phyloP scores from a whole-genome alignment of 176 grass and related monocot genomes.

The Oryza nivara region DNA sequence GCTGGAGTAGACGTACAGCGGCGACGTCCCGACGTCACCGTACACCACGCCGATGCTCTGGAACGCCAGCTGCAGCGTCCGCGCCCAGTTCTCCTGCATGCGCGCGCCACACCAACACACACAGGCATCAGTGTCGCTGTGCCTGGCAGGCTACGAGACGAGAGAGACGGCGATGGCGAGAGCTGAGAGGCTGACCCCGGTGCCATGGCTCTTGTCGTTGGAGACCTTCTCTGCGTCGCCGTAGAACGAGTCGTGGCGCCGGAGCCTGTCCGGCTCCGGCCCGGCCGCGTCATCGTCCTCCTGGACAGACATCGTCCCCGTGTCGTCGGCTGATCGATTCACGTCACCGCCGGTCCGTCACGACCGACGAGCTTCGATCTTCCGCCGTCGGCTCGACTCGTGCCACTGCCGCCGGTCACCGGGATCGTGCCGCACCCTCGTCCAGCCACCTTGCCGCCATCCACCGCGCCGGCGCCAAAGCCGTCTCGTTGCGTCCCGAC shows the following conservation, averaged over 20 bases:
- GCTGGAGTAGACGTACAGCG: conserved; percentile 70
- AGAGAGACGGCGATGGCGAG: neutral
- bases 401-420: no score
- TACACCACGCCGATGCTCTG: conserved; percentile 77
- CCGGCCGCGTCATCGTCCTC: neutral
- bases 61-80: conserved; percentile 64
- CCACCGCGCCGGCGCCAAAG: no score
- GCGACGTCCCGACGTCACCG: conserved; percentile 78
- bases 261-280: neutral
- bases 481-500: no score
- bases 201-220: conserved; percentile 33
- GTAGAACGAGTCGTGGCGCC: conserved; percentile 54
- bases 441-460: no score
- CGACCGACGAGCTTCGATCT: no score
- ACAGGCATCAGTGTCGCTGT: neutral
- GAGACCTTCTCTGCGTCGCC: conserved; percentile 56
- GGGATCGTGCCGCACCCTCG: no score
- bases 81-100: conserved; percentile 51
- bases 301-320: conserved; percentile 30
- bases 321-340: no score
- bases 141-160: neutral
- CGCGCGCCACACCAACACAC: neutral
- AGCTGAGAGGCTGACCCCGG: conserved; percentile 24
- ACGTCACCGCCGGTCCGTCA: no score
- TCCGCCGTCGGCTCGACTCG: no score